These are phyloP conservation scores for Daedaleopsis sinensis DNA, from an alignment of 768 basidiomycete genomes.

Conservation along the genomic window DNA sequence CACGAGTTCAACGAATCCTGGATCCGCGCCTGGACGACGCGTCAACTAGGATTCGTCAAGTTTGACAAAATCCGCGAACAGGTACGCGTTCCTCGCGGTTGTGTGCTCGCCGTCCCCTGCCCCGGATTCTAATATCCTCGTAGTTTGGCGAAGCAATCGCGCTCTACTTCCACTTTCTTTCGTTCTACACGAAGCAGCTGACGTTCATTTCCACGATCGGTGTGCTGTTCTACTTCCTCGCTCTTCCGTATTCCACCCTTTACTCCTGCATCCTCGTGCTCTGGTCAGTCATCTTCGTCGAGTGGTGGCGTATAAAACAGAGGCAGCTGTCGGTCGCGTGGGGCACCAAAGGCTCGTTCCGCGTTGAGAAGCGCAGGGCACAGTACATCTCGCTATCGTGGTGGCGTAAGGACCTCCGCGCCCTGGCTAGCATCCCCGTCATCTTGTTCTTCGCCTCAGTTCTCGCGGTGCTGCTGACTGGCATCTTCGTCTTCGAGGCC, in stretches of 20 bases:
- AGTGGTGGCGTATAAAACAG: slow-evolving; percentile 91
- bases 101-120: neutral
- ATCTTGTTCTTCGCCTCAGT: slow-evolving; percentile 73
- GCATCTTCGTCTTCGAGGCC: slow-evolving; percentile 86
- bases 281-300: slow-evolving; percentile 87
- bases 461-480: slow-evolving; percentile 72
- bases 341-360: slow-evolving; percentile 76
- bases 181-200: slow-evolving; percentile 81
- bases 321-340: slow-evolving; percentile 81
- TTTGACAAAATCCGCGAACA: slow-evolving; percentile 75
- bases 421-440: slow-evolving; percentile 69
- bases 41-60: slow-evolving; percentile 62
- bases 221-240: slow-evolving; percentile 66
- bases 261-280: slow-evolving; percentile 79
- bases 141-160: slow-evolving; percentile 83
- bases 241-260: slow-evolving; percentile 70
- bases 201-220: slow-evolving; percentile 77
- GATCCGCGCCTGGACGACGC: slow-evolving; percentile 75
- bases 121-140: slow-evolving; percentile 17
- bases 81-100: slow-evolving; percentile 37
- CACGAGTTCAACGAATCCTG: slow-evolving; percentile 77
- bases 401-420: slow-evolving; percentile 75
- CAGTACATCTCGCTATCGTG: slow-evolving; percentile 56
- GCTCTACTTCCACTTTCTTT: slow-evolving; percentile 88
- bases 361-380: slow-evolving; percentile 72